These are phyloP conservation scores for Kregervanrija fluxuum DNA, from an alignment of 805 yeast species.

Conservation along the genomic window DNA sequence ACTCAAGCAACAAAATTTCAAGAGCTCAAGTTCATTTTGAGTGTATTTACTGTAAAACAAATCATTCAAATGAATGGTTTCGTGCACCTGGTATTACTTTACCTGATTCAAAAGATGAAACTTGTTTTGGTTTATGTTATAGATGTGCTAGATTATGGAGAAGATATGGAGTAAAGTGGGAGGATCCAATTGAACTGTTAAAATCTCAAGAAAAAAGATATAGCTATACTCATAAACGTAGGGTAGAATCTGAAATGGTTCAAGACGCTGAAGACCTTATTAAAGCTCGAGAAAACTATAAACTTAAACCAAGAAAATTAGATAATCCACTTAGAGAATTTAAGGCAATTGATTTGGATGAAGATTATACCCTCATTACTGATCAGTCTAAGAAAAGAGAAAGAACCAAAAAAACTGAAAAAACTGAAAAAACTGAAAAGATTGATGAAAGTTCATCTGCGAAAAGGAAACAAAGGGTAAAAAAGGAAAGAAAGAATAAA, in stretches of 20 bases:
- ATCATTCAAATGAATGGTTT: slow-evolving; percentile 55
- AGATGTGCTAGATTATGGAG: slow-evolving; percentile 92
- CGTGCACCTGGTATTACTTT: slow-evolving; percentile 56
- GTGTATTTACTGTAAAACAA: slow-evolving; percentile 70
- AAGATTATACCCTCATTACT: slow-evolving; percentile 2
- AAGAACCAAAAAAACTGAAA: background rate
- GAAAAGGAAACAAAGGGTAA: too few relatives aligned
- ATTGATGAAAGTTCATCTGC: background rate
- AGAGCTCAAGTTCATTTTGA: slow-evolving; percentile 35
- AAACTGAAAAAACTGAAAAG: background rate
- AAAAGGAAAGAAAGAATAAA: too few relatives aligned
- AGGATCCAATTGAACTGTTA: slow-evolving; percentile 61
- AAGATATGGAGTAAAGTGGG: slow-evolving; percentile 84
- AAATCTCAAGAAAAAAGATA: slow-evolving; percentile 37
- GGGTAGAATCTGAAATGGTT: slow-evolving; percentile 59
- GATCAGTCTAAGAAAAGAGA: background rate
- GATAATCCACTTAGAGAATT: slow-evolving; percentile 3
- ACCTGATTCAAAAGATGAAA: slow-evolving; percentile 27
- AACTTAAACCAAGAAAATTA: slow-evolving; percentile 12
- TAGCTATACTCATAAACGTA: slow-evolving; percentile 32
- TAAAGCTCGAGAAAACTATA: slow-evolving; percentile 37
- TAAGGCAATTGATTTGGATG: slow-evolving; percentile 10
- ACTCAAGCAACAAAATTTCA: slow-evolving; percentile 46
- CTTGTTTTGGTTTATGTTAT: slow-evolving; percentile 60
- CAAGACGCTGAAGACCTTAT: slow-evolving; percentile 53